Percentiles rank a stretch among this genome's conserved stretches.
These are phyloP conservation scores for Pseudogymnoascus sp. DNA, from an alignment of 2,329 filamentous ascomycete genomes.

Conservation along the genomic window DNA sequence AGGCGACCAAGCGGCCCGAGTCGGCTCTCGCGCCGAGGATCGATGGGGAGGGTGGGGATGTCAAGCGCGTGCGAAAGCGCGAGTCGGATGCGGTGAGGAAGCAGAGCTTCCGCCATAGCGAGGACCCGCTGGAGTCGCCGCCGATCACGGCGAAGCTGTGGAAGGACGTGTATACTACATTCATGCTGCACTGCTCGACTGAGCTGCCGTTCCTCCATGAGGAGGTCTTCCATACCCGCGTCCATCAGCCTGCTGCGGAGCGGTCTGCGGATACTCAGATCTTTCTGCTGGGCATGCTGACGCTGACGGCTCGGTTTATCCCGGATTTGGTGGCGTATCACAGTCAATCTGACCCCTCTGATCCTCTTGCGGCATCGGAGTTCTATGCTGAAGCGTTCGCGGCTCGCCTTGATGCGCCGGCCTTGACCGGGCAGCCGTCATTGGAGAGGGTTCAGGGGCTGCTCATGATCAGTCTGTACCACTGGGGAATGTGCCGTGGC, in stretches of 20 bases:
- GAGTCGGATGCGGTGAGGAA: conserved; percentile 41
- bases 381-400: conserved; percentile 55
- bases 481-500: conserved; percentile 59
- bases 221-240: conserved; percentile 50
- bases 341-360: conserved; percentile 23
- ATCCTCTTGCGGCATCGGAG: conserved; percentile 51
- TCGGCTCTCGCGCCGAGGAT: conserved; percentile 22
- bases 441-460: conserved; percentile 59
- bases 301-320: conserved; percentile 63
- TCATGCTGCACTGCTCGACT: conserved; percentile 62
- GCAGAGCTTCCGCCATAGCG: conserved; percentile 32
- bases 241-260: conserved; percentile 31
- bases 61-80: conserved; percentile 38
- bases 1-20: conserved; percentile 24
- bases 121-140: conserved; percentile 54
- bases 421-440: conserved; percentile 41
- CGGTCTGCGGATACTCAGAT: conserved; percentile 42
- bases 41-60: conserved; percentile 26
- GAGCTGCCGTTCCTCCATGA: conserved; percentile 66
- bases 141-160: conserved; percentile 58
- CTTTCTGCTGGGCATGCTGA: conserved; percentile 57
- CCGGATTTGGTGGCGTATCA: conserved; percentile 47
- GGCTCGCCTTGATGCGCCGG: conserved; percentile 41
- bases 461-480: conserved; percentile 63
- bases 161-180: conserved; percentile 62